Evolutionary conservation across 179 eudicot genomes (phyloP).

Genomic region (Beta macrorhiza): DNA sequence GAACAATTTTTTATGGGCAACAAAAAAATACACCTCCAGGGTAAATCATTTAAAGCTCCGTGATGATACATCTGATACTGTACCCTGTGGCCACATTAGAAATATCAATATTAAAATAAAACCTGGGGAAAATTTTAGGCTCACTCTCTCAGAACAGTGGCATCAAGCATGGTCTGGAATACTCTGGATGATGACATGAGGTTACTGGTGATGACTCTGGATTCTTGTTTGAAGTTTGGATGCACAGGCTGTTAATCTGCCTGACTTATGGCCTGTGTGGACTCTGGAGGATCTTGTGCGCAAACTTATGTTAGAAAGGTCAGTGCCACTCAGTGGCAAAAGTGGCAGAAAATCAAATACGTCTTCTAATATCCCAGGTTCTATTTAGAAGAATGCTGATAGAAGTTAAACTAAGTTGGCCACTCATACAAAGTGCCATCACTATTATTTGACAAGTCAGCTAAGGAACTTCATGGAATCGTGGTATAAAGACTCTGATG

Average conservation of each 20-base stretch:
- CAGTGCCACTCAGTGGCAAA: not conserved
- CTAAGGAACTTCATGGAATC: not conserved
- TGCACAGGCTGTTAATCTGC: not conserved
- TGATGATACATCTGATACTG: not conserved
- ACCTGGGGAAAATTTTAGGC: too few species aligned
- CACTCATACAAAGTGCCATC: not conserved
- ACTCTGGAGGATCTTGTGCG: not conserved
- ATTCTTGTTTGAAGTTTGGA: not conserved
- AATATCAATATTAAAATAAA: not conserved
- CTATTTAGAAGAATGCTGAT: not conserved
- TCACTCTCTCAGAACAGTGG: not conserved
- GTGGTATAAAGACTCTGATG: not conserved
- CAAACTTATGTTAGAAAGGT: not conserved
- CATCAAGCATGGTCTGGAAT: too few species aligned
- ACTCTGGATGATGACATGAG: not conserved
- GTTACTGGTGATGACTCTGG: not conserved
- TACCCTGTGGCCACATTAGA: not conserved
- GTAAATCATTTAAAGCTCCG: too few species aligned
- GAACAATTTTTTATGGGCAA: not conserved
- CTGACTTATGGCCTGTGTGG: not conserved
- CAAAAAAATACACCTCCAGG: not conserved
- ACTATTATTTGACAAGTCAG: not conserved
- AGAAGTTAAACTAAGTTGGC: not conserved
- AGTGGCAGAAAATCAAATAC: not conserved
- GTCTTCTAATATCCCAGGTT: not conserved